A percentile compares a stretch with the other conserved stretches of the same genome.
Conservation (phyloP, 1,284 basidiomycete species). For the Takashimella koratensis region DNA sequence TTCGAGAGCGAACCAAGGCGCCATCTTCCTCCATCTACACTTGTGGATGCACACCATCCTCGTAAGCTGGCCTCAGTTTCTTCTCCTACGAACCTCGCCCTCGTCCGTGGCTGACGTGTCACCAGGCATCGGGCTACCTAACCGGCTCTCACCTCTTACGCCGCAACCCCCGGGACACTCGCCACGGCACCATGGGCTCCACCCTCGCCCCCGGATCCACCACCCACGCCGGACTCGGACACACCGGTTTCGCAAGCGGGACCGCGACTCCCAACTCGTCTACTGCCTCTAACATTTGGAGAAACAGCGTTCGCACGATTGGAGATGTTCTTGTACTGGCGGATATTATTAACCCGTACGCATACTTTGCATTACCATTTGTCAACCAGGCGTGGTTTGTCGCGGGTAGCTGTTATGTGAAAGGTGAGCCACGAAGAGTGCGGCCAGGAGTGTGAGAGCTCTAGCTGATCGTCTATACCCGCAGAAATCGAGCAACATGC, state of each 20-base stretch:
- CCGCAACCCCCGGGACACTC: background rate
- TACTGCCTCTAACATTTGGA: slow-evolving; percentile 19
- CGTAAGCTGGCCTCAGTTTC: slow-evolving; percentile 6
- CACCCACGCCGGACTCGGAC: no score
- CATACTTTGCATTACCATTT: slow-evolving; percentile 30
- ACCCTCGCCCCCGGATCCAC: no score
- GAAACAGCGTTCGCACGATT: slow-evolving; percentile 29
- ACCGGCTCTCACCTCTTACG: slow-evolving; percentile 14
- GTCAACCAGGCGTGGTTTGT: slow-evolving; percentile 26
- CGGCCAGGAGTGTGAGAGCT: no score
- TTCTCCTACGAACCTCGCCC: no score
- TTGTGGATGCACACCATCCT: slow-evolving; percentile 36
- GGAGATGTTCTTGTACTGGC: slow-evolving; percentile 31
- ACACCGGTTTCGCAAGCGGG: no score
- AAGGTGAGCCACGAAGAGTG: slow-evolving; percentile 12
- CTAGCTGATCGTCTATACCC: slow-evolving; percentile 1
- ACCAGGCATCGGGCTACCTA: slow-evolving; percentile 12
- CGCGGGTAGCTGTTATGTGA: slow-evolving; percentile 31
- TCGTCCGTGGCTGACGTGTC: background rate
- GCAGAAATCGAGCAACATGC: slow-evolving; percentile 11
- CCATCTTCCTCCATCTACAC: slow-evolving; percentile 29
- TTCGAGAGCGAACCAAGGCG: slow-evolving; percentile 12
- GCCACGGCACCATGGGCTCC: background rate
- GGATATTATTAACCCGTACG: slow-evolving; percentile 28
- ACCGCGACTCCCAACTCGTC: background rate